Evolutionary conservation across 2,329 filamentous ascomycete species (phyloP).

Genomic region (Myriosclerotinia scirpicola): DNA sequence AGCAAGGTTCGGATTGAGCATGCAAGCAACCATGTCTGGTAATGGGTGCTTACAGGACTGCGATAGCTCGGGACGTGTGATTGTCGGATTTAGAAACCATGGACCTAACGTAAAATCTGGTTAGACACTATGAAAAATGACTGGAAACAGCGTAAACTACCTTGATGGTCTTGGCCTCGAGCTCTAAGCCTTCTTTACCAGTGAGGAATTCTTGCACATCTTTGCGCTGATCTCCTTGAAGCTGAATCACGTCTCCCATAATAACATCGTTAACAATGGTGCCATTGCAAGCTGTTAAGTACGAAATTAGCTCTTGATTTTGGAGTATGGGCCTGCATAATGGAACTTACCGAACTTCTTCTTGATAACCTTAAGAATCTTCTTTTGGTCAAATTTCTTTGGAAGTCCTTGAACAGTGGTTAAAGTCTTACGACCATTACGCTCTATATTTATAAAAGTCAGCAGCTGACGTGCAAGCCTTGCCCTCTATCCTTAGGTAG

Average conservation of each 20-base stretch:
- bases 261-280: slow-evolving; percentile 94
- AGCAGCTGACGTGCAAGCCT: slow-evolving; percentile 39
- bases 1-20: slow-evolving; percentile 5
- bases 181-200: slow-evolving; percentile 90
- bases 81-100: slow-evolving; percentile 58
- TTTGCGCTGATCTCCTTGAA: slow-evolving; percentile 98
- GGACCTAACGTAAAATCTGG: slow-evolving; percentile 46
- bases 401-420: slow-evolving; percentile 98
- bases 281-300: slow-evolving; percentile 87
- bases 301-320: background rate
- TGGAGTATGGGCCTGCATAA: background rate
- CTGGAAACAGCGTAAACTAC: slow-evolving; percentile 46
- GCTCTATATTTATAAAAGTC: slow-evolving; percentile 62
- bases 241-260: slow-evolving; percentile 99
- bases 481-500: background rate
- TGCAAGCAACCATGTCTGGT: slow-evolving; percentile 12
- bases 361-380: slow-evolving; percentile 99
- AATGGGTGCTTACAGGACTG: slow-evolving; percentile 7
- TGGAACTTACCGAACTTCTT: slow-evolving; percentile 83
- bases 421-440: slow-evolving; percentile 99
- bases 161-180: slow-evolving; percentile 97
- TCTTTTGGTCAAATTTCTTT: slow-evolving; percentile 99
- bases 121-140: slow-evolving; percentile 18
- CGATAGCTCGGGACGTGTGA: slow-evolving; percentile 10
- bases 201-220: slow-evolving; percentile 97